phyloP scores from a whole-genome alignment of 257 asterid genomes.

The Fraxinus excelsior region DNA sequence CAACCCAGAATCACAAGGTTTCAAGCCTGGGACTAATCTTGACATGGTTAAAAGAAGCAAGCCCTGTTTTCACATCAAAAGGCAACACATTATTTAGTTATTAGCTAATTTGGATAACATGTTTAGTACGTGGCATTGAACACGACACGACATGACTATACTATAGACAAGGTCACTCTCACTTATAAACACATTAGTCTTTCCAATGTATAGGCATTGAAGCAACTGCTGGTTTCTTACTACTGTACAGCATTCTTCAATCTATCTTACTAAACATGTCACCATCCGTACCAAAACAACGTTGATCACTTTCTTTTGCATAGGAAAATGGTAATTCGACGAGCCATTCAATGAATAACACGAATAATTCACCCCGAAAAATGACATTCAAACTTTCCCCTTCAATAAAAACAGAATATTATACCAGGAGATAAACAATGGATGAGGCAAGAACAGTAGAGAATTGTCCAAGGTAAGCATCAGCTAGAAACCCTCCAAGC shows the following conservation, averaged over 20 bases:
- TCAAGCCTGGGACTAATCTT: conserved; percentile 50
- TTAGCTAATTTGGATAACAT: background rate
- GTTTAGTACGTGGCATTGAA: background rate
- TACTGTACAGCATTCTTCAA: background rate
- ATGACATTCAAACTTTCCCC: no score
- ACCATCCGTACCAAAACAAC: no score
- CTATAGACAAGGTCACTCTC: background rate
- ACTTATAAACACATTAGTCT: background rate
- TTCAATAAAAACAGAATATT: no score
- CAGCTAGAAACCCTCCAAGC: conserved; percentile 86
- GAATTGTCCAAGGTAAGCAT: conserved; percentile 89
- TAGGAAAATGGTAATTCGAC: no score
- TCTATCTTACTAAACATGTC: background rate
- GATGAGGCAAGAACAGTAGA: conserved; percentile 67
- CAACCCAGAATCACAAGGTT: conserved; percentile 42
- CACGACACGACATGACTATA: no score
- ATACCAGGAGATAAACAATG: conserved; percentile 65
- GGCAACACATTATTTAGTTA: background rate
- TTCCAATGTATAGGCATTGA: background rate
- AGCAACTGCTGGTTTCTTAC: background rate
- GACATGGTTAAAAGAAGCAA: conserved; percentile 78
- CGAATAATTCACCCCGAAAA: no score
- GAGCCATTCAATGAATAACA: no score
- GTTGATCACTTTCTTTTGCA: no score
- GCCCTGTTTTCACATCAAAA: conserved; percentile 47